phyloP scores from a whole-genome alignment of 257 asterid species.

The Lithospermum erythrorhizon region DNA sequence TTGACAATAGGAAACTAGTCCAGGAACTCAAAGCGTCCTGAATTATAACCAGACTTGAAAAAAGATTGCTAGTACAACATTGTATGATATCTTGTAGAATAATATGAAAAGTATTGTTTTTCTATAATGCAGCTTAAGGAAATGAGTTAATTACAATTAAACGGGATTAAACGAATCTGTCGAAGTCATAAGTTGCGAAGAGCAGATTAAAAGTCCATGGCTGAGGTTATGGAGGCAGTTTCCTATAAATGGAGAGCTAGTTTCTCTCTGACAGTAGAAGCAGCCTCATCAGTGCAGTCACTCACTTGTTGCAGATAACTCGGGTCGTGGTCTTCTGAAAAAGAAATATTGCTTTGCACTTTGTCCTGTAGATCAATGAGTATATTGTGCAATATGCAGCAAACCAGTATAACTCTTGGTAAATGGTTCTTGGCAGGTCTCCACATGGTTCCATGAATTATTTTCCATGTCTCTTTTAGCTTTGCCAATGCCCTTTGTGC shows the following conservation, averaged over 20 bases:
- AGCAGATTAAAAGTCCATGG: not conserved
- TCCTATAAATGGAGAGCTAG: slow-evolving; percentile 12
- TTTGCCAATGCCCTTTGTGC: slow-evolving; percentile 15
- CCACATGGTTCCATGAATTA: slow-evolving; percentile 15
- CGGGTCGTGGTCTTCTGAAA: slow-evolving; percentile 10
- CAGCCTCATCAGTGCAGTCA: slow-evolving; percentile 1
- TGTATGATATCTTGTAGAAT: not conserved
- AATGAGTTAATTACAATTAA: not conserved
- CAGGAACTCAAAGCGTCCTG: no score
- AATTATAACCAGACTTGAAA: no score
- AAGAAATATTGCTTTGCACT: slow-evolving; percentile 3
- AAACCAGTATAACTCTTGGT: slow-evolving; percentile 13
- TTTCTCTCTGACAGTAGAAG: slow-evolving; percentile 13
- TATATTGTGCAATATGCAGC: slow-evolving; percentile 16
- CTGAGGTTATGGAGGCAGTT: not conserved
- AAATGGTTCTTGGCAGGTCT: slow-evolving; percentile 15
- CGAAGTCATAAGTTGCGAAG: not conserved
- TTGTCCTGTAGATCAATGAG: slow-evolving; percentile 14
- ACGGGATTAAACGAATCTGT: not conserved
- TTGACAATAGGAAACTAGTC: no score
- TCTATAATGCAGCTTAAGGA: not conserved
- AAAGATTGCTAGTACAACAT: not conserved
- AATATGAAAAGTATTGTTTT: not conserved
- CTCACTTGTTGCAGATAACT: slow-evolving; percentile 10
- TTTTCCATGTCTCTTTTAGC: slow-evolving; percentile 16